Evolutionary conservation across 148 eudicot species (phyloP).

Genomic region (Polygonum maritimum): DNA sequence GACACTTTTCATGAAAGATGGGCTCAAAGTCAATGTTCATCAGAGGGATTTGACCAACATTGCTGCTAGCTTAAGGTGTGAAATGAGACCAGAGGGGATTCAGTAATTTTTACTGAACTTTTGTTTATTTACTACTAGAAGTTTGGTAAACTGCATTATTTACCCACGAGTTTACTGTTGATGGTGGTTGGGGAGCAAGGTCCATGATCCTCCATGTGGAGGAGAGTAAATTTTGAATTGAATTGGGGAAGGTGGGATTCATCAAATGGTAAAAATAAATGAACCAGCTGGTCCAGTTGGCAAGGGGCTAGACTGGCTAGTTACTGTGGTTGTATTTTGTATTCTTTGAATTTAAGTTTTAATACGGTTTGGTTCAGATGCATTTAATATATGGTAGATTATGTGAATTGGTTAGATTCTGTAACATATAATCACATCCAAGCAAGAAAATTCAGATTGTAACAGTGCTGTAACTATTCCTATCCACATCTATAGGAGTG

Average conservation of each 20-base stretch:
- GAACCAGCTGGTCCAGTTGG: constrained; percentile 5
- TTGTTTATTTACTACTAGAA: not conserved
- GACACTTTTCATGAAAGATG: constrained; percentile 7
- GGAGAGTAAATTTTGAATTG: constrained; percentile 5
- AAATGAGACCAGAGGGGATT: not conserved
- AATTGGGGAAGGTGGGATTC: constrained; percentile 7
- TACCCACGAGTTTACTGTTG: not conserved
- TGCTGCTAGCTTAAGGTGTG: not conserved
- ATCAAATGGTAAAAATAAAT: constrained; percentile 5
- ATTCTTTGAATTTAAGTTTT: constrained; percentile 1
- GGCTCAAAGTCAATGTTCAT: constrained; percentile 4
- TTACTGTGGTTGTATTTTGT: not conserved
- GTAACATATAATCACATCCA: not conserved
- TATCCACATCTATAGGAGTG: not conserved
- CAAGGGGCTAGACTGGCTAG: not conserved
- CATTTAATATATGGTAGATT: not conserved
- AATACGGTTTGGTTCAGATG: not conserved
- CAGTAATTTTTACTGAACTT: not conserved
- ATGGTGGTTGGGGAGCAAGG: not conserved
- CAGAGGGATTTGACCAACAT: constrained; percentile 2
- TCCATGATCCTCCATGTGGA: not conserved
- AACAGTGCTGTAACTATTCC: not conserved
- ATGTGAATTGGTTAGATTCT: not conserved
- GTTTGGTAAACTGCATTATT: not conserved
- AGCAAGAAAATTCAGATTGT: not conserved